Base-by-base conservation (phyloP, 1,139 yeast species). In the Yamadazyma jaroonii region DNA sequence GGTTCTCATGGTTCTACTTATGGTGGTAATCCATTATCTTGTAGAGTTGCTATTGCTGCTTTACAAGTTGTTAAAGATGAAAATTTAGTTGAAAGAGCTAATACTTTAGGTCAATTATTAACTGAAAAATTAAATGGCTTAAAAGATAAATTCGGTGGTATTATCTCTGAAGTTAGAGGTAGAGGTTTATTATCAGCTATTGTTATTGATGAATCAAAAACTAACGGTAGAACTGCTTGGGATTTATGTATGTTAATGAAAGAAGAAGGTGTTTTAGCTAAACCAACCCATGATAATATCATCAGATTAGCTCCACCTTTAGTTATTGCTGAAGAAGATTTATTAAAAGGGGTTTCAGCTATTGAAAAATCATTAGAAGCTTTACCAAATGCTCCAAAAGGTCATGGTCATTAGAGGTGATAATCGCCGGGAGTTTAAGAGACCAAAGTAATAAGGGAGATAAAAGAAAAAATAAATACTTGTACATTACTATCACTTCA, bases 1-100 rank as follows among this genome's bases (percentile, higher is more conserved):
- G 98, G 98, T 42, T 87, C 96, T 33, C 97, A 90, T 63, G 98
- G 97, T 37, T 90, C 97, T 32, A 90, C 98, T 24, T 90, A 87
- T 59, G 98, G 98, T 63, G 98, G 98, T 62, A 92, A 89, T 68
- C 97, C 98, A 47, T 77, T 90, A 59, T 90, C 96, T 25, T 88
- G 96, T 52, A 80, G 89, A 44, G 97, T 89, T 26, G 95, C 97
- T 47, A 83, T 88, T 61, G 97, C 96, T 45, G 97, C 98, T 11
- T 74, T 90, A 53, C 78, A 88, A 56, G 97, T 92, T 40, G 88
- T 90, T 43, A 78, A 76, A 59, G 95, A 90, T 54, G 97, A 90
- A 67, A 75, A 82, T 28, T 75, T 90, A 58, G 92, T 84, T 25
- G 88, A 86, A 57, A 79, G 95, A 61, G 81, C 97, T 7, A 65